Evolutionary conservation across 768 basidiomycete species (phyloP).

Genomic region (Royoungia palumana): DNA sequence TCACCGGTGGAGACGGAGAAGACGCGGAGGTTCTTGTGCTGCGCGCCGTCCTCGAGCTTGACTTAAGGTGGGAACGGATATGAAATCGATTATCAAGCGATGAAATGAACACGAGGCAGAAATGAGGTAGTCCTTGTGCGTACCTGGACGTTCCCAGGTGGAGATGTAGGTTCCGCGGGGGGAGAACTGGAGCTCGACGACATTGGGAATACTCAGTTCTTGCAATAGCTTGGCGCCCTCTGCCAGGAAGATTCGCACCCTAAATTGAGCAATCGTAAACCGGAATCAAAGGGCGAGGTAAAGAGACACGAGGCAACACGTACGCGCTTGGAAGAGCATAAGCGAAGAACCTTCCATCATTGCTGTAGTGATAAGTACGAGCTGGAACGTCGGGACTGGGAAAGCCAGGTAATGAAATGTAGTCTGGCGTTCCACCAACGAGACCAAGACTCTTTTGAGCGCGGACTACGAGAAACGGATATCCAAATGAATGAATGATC

Average conservation of each 20-base stretch:
- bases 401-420: constrained; percentile 61
- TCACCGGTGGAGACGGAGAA: constrained; percentile 85
- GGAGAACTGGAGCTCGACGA: constrained; percentile 86
- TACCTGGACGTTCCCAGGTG: constrained; percentile 90
- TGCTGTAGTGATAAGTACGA: constrained; percentile 77
- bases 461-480: constrained; percentile 55
- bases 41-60: constrained; percentile 85
- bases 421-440: constrained; percentile 77
- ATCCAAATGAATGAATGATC: constrained; percentile 16
- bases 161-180: constrained; percentile 91
- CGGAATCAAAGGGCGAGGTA: constrained; percentile 9
- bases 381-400: constrained; percentile 65
- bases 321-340: constrained; percentile 75
- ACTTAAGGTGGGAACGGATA: constrained; percentile 33
- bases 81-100: constrained; percentile 13
- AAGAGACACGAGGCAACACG: constrained; percentile 33
- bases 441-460: constrained; percentile 93
- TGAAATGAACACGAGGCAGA: constrained; percentile 23
- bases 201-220: constrained; percentile 70
- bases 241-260: constrained; percentile 75
- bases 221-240: constrained; percentile 69
- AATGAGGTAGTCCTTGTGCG: constrained; percentile 19
- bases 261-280: constrained; percentile 28
- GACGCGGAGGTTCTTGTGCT: constrained; percentile 92
- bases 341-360: constrained; percentile 84